Conservation (phyloP, 1,139 yeast species). For the Nadsonia commutata region DNA sequence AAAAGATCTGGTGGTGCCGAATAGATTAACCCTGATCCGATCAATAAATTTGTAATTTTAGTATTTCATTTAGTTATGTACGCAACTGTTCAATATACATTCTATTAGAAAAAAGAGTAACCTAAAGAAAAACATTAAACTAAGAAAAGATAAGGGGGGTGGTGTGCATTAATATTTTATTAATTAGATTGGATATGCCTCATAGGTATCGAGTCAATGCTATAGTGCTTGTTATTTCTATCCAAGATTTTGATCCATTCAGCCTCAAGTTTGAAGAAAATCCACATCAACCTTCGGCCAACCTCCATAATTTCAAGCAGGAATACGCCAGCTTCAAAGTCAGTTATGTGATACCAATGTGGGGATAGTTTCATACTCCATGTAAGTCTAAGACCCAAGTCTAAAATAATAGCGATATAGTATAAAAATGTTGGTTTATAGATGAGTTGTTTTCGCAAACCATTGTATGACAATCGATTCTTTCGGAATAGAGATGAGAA, state of each 20-base stretch:
- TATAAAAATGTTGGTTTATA: constrained; percentile 27
- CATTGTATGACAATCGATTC: constrained; percentile 13
- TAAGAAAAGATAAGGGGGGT: too few species aligned
- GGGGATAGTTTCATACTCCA: constrained; percentile 49
- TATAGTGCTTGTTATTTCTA: too few species aligned
- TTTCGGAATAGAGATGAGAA: constrained; percentile 7
- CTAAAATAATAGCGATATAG: constrained; percentile 39
- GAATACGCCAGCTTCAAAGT: constrained; percentile 47
- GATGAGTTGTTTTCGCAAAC: constrained; percentile 21
- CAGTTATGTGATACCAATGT: constrained; percentile 20
- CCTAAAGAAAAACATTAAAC: too few species aligned
- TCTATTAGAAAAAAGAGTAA: not conserved
- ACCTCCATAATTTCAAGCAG: constrained; percentile 59
- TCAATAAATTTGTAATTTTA: not conserved
- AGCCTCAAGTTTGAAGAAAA: constrained; percentile 66
- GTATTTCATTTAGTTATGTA: not conserved
- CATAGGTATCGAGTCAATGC: too few species aligned
- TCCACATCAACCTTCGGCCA: constrained; percentile 79
- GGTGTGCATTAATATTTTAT: too few species aligned
- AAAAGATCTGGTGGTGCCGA: constrained; percentile 4
- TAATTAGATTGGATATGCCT: too few species aligned
- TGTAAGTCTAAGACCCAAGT: constrained; percentile 50
- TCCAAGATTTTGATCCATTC: constrained; percentile 33
- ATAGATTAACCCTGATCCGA: not conserved
- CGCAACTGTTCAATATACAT: not conserved